A percentile compares a stretch with the other conserved stretches of the same genome.
phyloP scores from a whole-genome alignment of 2,329 filamentous ascomycete species.

The Aspergillus sp. region DNA sequence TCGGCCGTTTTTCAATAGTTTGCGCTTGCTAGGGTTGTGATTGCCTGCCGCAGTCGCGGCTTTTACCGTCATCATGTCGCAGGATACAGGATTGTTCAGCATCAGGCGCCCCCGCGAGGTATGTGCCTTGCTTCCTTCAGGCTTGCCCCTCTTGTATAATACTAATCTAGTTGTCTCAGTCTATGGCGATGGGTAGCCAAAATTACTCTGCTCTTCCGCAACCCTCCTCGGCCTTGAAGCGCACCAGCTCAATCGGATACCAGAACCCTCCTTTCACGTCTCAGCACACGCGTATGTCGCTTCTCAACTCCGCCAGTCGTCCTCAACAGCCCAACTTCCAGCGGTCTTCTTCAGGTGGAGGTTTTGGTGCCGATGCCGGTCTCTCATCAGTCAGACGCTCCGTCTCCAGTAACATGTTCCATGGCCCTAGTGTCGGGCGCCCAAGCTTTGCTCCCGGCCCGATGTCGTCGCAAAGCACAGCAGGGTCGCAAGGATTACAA shows the following conservation, averaged over 20 bases:
- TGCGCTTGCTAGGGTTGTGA: neutral
- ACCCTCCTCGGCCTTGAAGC: conserved; percentile 90
- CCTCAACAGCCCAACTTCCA: conserved; percentile 86
- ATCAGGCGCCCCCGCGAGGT: conserved; percentile 91
- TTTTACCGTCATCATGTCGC: conserved; percentile 65
- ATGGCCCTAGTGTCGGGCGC: conserved; percentile 59
- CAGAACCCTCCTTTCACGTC: conserved; percentile 64
- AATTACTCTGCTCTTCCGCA: conserved; percentile 84
- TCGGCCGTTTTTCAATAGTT: neutral
- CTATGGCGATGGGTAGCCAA: conserved; percentile 76
- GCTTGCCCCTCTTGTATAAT: conserved; percentile 3
- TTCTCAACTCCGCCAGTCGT: conserved; percentile 80
- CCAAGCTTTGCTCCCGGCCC: conserved; percentile 70
- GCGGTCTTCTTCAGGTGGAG: conserved; percentile 71
- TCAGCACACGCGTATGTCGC: conserved; percentile 78
- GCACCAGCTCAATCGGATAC: conserved; percentile 74
- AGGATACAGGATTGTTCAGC: conserved; percentile 85
- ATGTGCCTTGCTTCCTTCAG: conserved; percentile 34
- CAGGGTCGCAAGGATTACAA: conserved; percentile 53
- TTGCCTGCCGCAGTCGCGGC: conserved; percentile 30
- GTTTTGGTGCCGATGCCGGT: conserved; percentile 75
- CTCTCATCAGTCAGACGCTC: conserved; percentile 83
- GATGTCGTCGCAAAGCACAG: conserved; percentile 56
- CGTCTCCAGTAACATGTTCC: conserved; percentile 67
- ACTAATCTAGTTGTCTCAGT: conserved; percentile 21